A percentile compares a stretch with the other conserved stretches of the same genome.
Evolutionary conservation across 257 asterid species (phyloP).

Genomic region (Nicotiana benthamiana): DNA sequence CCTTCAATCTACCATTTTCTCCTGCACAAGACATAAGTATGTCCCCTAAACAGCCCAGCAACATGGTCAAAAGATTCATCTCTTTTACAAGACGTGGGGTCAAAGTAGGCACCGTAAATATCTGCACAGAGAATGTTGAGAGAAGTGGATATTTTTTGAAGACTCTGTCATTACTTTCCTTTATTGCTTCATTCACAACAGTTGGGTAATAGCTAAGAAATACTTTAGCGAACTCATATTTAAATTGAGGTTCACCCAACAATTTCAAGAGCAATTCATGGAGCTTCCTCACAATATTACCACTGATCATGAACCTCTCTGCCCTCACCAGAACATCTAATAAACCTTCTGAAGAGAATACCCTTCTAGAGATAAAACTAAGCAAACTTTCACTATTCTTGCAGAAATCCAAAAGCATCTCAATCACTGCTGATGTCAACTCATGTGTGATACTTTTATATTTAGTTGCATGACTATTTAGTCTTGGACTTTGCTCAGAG

Average conservation of each 20-base stretch:
- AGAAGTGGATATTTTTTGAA: conserved; percentile 53
- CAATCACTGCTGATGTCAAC: conserved; percentile 67
- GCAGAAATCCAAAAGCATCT: conserved; percentile 78
- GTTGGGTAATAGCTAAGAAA: conserved; percentile 79
- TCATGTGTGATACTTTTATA: conserved; percentile 42
- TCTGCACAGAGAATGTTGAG: conserved; percentile 87
- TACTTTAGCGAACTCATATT: conserved; percentile 85
- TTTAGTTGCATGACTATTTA: conserved; percentile 26
- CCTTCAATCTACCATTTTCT: conserved; percentile 80
- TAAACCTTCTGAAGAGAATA: conserved; percentile 58
- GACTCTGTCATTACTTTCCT: conserved; percentile 45
- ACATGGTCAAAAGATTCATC: conserved; percentile 70
- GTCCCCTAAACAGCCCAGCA: conserved; percentile 66
- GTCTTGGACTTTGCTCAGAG: conserved; percentile 33
- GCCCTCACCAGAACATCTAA: conserved; percentile 68
- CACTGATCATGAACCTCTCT: conserved; percentile 46
- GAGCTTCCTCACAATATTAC: conserved; percentile 49
- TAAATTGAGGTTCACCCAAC: conserved; percentile 83
- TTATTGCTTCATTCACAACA: conserved; percentile 44
- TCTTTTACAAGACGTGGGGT: conserved; percentile 90
- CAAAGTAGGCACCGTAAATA: conserved; percentile 80
- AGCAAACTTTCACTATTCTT: conserved; percentile 81
- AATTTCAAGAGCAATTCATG: conserved; percentile 83
- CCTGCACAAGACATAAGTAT: conserved; percentile 55
- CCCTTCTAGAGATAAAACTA: conserved; percentile 71